These are phyloP conservation scores for Corrigiola litoralis DNA, from an alignment of 179 eudicot species.

Conservation along the genomic window DNA sequence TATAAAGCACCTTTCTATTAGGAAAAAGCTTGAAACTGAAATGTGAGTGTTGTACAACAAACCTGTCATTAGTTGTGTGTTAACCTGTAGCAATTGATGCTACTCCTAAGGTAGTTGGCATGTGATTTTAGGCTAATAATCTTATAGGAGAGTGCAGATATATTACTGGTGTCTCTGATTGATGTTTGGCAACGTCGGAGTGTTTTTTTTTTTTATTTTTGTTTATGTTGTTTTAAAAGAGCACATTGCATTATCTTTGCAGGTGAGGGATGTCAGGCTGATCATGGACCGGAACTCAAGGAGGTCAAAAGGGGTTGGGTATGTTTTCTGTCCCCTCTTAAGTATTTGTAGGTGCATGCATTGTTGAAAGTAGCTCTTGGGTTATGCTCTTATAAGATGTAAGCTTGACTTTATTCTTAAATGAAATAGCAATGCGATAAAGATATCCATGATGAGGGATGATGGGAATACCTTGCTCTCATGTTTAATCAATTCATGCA, in stretches of 20 bases:
- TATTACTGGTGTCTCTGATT: background rate
- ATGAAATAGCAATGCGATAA: conserved; percentile 65
- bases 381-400: conserved; percentile 23
- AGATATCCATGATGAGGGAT: conserved; percentile 64
- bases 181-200: background rate
- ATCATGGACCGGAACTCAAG: conserved; percentile 54
- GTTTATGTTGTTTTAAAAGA: background rate
- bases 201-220: background rate
- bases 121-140: background rate
- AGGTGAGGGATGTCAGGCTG: conserved; percentile 57
- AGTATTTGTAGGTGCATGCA: conserved; percentile 15
- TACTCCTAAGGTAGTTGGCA: background rate
- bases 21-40: no score
- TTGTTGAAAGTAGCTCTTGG: conserved; percentile 22
- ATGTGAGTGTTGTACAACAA: background rate
- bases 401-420: conserved; percentile 53
- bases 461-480: conserved; percentile 66
- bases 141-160: background rate
- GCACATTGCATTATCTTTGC: background rate
- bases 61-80: background rate
- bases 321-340: conserved; percentile 19
- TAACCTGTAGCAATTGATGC: background rate
- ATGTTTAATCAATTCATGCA: conserved; percentile 57
- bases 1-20: no score
- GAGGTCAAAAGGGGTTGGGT: conserved; percentile 57